Evolutionary conservation across 75 land plant genomes (phyloP), one percentile per base, ranked within the genome.

Genomic region (Ceratopteris richardii): DNA sequence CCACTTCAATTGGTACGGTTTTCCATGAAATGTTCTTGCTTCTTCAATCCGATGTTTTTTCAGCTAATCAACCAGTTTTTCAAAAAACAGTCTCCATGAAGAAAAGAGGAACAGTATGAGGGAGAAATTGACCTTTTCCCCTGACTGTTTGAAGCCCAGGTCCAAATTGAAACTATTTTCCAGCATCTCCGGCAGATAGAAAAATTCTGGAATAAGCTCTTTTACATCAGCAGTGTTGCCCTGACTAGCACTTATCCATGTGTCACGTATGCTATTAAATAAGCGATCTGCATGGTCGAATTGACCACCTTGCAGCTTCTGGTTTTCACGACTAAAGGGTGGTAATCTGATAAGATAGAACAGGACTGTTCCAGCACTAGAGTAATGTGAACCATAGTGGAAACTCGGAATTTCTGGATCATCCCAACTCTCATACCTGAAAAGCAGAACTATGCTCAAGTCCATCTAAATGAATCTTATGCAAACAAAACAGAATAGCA

Each of bases 201-300:
- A 95, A 68, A 95, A 95, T 61, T 95, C 99, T 50, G 99, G 99
- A 58, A 95, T 87, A 56, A 95, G 71, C 63, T 95, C 99, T 67
- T 95, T 95, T 16, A 95, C 99, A 74, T 95, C 99, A 1, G 99
- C 89, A 52, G 99, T 95, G 64, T 95, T 95, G 13, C 99, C 90
- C 57, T 87, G 95, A 25, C 99, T 96, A 31, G 99, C 85, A 74
- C 99, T 90, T 14, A 78, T 69, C 99, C 99, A 95, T 29, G 99
- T 95, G 44, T 95, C 99, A 31, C 77, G 63, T 44, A 95, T 51
- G 52, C 88, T 95, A 67, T 86, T 90, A 59, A 86, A 95, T 29
- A 95, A 78, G 28, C 99, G 92, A 57, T 95, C 99, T 53, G 99
- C 99, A 79, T 95, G 99, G 73, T 95, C 99, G 76, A 95, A 95